Percentiles rank a stretch among this genome's conserved stretches.
phyloP scores from a whole-genome alignment of 768 basidiomycete species.

The Suillus bovinus region DNA sequence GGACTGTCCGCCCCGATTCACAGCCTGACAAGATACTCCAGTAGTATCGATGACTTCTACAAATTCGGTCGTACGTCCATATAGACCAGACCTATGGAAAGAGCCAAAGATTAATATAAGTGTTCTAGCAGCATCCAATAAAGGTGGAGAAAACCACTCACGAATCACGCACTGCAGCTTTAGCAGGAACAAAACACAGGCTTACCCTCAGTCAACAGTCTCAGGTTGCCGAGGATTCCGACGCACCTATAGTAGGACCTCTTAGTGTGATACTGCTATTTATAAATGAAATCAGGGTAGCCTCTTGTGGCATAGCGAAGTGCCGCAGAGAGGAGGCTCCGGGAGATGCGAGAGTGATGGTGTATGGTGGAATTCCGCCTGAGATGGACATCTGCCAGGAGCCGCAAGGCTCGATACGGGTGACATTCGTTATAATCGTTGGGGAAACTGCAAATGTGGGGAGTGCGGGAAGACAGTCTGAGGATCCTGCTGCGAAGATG shows the following conservation, averaged over 20 bases:
- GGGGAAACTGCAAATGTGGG: slow-evolving; percentile 25
- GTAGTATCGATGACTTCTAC: slow-evolving; percentile 1
- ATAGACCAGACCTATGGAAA: slow-evolving; percentile 39
- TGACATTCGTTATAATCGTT: slow-evolving; percentile 40
- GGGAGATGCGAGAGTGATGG: slow-evolving; percentile 38
- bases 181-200: slow-evolving; percentile 6
- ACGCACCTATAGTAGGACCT: slow-evolving; percentile 35
- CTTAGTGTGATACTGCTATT: slow-evolving; percentile 39
- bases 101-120: not conserved
- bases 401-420: slow-evolving; percentile 42
- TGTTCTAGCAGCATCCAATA: not conserved
- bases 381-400: slow-evolving; percentile 47
- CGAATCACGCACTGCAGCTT: slow-evolving; percentile 44
- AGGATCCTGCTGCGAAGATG: slow-evolving; percentile 28
- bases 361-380: slow-evolving; percentile 48
- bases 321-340: slow-evolving; percentile 43
- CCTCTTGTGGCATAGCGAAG: slow-evolving; percentile 36
- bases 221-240: slow-evolving; percentile 17
- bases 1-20: not conserved
- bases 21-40: slow-evolving; percentile 8
- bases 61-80: slow-evolving; percentile 20
- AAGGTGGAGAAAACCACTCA: slow-evolving; percentile 30
- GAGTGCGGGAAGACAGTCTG: slow-evolving; percentile 23
- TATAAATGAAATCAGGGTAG: slow-evolving; percentile 41
- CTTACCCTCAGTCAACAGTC: not conserved